phyloP scores from a whole-genome alignment of 2,329 filamentous ascomycete genomes.

The Colletotrichum eleusines region DNA sequence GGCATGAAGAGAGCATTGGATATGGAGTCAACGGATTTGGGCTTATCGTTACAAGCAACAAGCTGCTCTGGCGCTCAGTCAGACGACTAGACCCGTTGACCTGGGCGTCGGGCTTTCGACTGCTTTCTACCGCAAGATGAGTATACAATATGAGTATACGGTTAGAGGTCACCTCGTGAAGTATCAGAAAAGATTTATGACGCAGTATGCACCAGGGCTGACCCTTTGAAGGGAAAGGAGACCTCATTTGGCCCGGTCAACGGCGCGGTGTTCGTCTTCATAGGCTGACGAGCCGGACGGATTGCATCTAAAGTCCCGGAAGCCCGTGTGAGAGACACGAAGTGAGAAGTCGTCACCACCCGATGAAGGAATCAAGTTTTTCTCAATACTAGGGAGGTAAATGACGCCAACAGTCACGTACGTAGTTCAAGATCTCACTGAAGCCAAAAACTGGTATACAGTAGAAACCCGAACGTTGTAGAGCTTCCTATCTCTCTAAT shows the following conservation, averaged over 20 bases:
- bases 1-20: constrained; percentile 31
- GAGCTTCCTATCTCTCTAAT: background rate
- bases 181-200: constrained; percentile 15
- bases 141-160: no score
- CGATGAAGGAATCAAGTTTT: constrained; percentile 20
- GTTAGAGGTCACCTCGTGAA: background rate
- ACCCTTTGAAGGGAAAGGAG: background rate
- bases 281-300: constrained; percentile 19
- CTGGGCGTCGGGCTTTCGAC: constrained; percentile 12
- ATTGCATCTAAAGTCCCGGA: background rate
- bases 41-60: constrained; percentile 21
- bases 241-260: constrained; percentile 12
- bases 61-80: constrained; percentile 4
- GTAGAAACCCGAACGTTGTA: background rate
- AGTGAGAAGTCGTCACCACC: constrained; percentile 1
- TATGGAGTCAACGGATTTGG: constrained; percentile 16
- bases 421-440: no score
- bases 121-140: background rate
- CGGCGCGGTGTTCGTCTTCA: constrained; percentile 18
- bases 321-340: background rate
- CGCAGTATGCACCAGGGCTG: constrained; percentile 10
- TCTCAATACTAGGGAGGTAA: constrained; percentile 23
- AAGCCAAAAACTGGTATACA: background rate
- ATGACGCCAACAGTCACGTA: background rate
- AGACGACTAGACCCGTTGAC: constrained; percentile 9